Conservation (phyloP, 345 rosid genomes). For the Aethionema arabicum region DNA sequence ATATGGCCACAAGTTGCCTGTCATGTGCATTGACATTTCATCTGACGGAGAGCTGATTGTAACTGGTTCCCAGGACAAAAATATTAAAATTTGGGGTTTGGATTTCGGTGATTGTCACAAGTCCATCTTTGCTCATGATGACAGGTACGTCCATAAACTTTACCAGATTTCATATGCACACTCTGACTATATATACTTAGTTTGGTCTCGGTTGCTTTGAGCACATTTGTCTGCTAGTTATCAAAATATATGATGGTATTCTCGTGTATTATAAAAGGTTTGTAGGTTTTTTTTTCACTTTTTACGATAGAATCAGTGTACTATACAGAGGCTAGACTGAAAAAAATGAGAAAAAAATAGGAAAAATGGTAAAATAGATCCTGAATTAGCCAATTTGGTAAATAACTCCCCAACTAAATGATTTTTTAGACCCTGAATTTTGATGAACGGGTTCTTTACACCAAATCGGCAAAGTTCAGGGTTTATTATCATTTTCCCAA, state of each 20-base stretch:
- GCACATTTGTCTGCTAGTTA: neutral
- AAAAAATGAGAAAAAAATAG: neutral
- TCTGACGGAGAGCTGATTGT: slow-evolving; percentile 95
- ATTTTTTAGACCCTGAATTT: too few species aligned
- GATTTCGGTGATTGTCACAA: slow-evolving; percentile 98
- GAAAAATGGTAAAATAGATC: too few species aligned
- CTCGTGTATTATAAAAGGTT: neutral
- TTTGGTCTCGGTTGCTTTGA: neutral
- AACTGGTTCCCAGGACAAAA: slow-evolving; percentile 95
- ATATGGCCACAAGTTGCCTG: slow-evolving; percentile 94
- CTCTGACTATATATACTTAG: neutral
- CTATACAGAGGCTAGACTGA: neutral
- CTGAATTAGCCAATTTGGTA: too few species aligned
- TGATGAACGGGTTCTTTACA: too few species aligned
- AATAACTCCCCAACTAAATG: too few species aligned
- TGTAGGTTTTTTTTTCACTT: neutral
- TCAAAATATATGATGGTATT: neutral
- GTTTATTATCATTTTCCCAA: too few species aligned
- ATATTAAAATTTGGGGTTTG: slow-evolving; percentile 94
- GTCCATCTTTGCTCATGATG: slow-evolving; percentile 93
- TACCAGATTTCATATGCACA: slow-evolving; percentile 21
- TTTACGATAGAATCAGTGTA: neutral
- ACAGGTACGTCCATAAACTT: slow-evolving; percentile 51
- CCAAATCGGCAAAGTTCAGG: too few species aligned
- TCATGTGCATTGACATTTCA: slow-evolving; percentile 89